Base-by-base conservation (phyloP, 495 filamentous ascomycete species). In the Baudoinia panamericana region DNA sequence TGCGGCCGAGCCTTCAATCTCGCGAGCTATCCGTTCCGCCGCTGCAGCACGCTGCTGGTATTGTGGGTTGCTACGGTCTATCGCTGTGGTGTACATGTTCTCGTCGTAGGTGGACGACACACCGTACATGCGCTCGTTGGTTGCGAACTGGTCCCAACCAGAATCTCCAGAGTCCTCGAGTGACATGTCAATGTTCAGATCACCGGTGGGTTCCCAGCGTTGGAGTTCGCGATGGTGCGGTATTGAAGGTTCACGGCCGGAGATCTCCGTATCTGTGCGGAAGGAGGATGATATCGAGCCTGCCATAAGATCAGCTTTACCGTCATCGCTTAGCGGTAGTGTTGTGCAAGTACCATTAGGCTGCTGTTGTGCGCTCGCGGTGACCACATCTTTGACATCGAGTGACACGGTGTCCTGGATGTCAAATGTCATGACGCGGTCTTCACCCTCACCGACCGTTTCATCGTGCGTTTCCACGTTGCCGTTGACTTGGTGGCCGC, bases 111-210 rank as follows among this genome's bases (percentile, higher is more conserved):
- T 80, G 13, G 75, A 84, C 61, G 73, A 83, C 25, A 88, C 60
- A 7, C 90, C 90, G 55, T 93, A 96, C 3, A 82, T 75, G 24
- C 75, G 70, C 58, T 92, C 80, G 50, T 97, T 96, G 29, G 69
- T 75, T 53, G 83, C 81, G 52, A 99, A 99, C 56, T 99, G 90
- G 57, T 99, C 85, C 90, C 90, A 99, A 15, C 43, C 49, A 4
- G 53, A 38, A 5, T 39, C 46, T 22, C 58, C 58, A 24, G 66
- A 50, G 22, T 64, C 70, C 48, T 92, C 85, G 22, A 93, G 63
- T 29, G 80, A 78, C 47, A 80, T 57, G 49, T 86, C 75, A 22
- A 73, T 53, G 24, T 67, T 69, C 8, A 65, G 60, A 36, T 73
- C 75, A n/a, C 69, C 60, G 20, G 63, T 46, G n/a, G 84, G 74